A percentile compares a stretch with the other conserved stretches of the same genome.
Conservation (phyloP, 2,329 filamentous ascomycete species). For the Aureobasidium uvarum region DNA sequence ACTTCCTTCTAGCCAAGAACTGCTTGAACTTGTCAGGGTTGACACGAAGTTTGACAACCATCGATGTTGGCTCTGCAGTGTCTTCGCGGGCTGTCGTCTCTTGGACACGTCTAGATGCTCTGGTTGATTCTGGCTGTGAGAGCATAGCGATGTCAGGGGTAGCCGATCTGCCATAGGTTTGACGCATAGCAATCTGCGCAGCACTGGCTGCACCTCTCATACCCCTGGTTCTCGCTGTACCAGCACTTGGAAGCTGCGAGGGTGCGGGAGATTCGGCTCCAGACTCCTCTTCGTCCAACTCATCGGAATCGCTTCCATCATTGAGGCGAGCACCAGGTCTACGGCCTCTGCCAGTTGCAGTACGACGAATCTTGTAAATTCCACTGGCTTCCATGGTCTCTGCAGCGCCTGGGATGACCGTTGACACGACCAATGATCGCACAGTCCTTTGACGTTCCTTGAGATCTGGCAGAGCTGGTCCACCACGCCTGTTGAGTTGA, state of each 20-base stretch:
- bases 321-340: conserved; percentile 59
- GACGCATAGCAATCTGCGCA: conserved; percentile 81
- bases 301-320: conserved; percentile 72
- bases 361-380: conserved; percentile 66
- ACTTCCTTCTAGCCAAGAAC: conserved; percentile 57
- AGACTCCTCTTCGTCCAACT: conserved; percentile 88
- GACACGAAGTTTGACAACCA: conserved; percentile 75
- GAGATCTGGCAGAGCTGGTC: conserved; percentile 89
- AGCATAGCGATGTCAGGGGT: conserved; percentile 70
- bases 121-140: conserved; percentile 68
- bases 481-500: conserved; percentile 88
- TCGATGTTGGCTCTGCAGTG: conserved; percentile 73
- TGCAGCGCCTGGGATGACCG: conserved; percentile 84
- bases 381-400: conserved; percentile 77
- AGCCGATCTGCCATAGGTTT: conserved; percentile 72
- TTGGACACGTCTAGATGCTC: conserved; percentile 58
- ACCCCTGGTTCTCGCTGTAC: conserved; percentile 77
- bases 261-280: conserved; percentile 77
- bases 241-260: conserved; percentile 58
- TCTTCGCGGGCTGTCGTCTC: conserved; percentile 70
- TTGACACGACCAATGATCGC: conserved; percentile 86
- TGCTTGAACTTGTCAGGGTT: conserved; percentile 68
- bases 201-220: conserved; percentile 86
- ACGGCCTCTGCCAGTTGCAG: conserved; percentile 42
- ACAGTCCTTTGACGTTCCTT: conserved; percentile 94